Base-by-base conservation (phyloP, 1,284 basidiomycete genomes). In the Cutaneotrichosporon sp. region DNA sequence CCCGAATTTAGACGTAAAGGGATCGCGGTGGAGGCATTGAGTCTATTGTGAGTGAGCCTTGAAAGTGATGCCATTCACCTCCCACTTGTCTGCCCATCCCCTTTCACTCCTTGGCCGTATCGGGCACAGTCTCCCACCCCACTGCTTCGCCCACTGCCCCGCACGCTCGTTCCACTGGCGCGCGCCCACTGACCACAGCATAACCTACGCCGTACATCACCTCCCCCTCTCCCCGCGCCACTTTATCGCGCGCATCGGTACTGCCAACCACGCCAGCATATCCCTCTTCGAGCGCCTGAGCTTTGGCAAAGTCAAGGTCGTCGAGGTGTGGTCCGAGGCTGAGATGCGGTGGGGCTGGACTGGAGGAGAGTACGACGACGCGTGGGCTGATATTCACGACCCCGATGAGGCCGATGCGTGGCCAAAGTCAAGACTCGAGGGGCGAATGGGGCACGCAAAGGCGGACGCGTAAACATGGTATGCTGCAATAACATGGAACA, bases 321-420 rank as follows among this genome's bases (percentile, higher is more conserved):
- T 90, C 18, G 83, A 85, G 58, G 87, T 91, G 16, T 92, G 90
- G 72, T 80, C 85, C 36, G 90, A 93, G 75, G 83, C 90, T 2
- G 90, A 91, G 80, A 84, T 91, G 85, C 83, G 83, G 5, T 82
- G 73, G 67, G 74, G 73, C 30, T 67, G 69, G 58, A 52, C 42
- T 18, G 56, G 57, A 11, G 18, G 26, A 16, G 56, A 63, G 18
- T 31, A 38, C 14, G 61, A 22, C 3, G 21, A 31, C 22, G 36
- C n/a, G 47, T 52, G 51, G 21, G 59, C 58, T 11, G 50, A 65
- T 5, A 36, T 13, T 8, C 8, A 9, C 14, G 9, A 11, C 7
- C 4, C 3, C 4, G 31, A 30, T 5, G n/a, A 21, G 4, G 9
- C 18, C 1, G 53, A 34, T 31, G 32, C 51, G 10, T 65, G 60